phyloP scores from a whole-genome alignment of 2,329 filamentous ascomycete species.

The Aureobasidium sp. region DNA sequence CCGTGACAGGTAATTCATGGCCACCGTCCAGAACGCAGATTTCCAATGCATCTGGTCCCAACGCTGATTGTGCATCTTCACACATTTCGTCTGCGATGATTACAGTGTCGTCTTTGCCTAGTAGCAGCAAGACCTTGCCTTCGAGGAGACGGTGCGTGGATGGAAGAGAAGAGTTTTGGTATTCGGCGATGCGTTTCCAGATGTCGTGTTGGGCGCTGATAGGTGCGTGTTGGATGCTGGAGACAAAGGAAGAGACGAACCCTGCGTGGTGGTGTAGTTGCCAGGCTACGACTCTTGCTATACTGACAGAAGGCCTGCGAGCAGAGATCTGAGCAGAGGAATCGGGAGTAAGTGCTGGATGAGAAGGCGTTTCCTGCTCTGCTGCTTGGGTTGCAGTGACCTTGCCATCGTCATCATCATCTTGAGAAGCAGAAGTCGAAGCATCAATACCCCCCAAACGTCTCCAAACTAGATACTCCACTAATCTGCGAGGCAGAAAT shows the following conservation, averaged over 20 bases:
- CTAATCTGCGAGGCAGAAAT: slow-evolving; percentile 50
- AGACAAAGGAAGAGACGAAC: slow-evolving; percentile 63
- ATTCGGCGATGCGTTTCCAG: slow-evolving; percentile 55
- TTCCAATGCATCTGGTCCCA: slow-evolving; percentile 46
- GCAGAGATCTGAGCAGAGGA: slow-evolving; percentile 37
- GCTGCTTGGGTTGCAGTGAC: slow-evolving; percentile 25
- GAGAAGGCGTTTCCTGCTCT: slow-evolving; percentile 27
- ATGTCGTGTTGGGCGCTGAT: slow-evolving; percentile 54
- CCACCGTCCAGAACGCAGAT: slow-evolving; percentile 52
- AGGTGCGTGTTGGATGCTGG: slow-evolving; percentile 60
- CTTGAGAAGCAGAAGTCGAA: slow-evolving; percentile 13
- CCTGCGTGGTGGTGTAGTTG: slow-evolving; percentile 58
- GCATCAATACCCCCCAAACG: slow-evolving; percentile 34
- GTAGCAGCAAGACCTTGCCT: slow-evolving; percentile 53
- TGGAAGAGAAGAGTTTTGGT: no score
- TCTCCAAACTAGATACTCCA: slow-evolving; percentile 41
- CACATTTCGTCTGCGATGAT: slow-evolving; percentile 56
- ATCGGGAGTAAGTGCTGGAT: slow-evolving; percentile 17
- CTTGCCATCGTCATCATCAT: background rate
- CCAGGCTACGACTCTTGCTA: slow-evolving; percentile 58
- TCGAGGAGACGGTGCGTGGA: slow-evolving; percentile 38
- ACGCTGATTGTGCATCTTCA: slow-evolving; percentile 48
- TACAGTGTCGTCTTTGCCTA: slow-evolving; percentile 58
- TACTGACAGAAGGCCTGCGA: slow-evolving; percentile 43
- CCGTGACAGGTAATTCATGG: slow-evolving; percentile 61